phyloP scores from a whole-genome alignment of 2,329 filamentous ascomycete species.

The Cercospora zeae-maydis region DNA sequence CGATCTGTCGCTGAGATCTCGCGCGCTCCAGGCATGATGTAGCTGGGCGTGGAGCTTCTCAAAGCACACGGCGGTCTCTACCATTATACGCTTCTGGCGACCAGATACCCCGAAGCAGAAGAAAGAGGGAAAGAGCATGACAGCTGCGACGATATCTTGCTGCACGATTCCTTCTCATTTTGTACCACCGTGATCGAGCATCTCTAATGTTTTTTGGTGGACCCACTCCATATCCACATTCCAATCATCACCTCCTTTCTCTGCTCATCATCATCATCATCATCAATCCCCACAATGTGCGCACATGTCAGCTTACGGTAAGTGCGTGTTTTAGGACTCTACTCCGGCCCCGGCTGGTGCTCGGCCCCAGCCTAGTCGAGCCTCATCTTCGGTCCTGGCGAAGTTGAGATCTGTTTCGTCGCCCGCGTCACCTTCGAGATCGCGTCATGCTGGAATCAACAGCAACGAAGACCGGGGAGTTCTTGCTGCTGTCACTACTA shows the following conservation, averaged over 20 bases:
- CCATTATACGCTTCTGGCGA: neutral
- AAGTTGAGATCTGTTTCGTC: slow-evolving; percentile 11
- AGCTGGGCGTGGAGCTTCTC: slow-evolving; percentile 13
- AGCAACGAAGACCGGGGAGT: neutral
- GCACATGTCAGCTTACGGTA: slow-evolving; percentile 31
- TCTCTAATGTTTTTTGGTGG: neutral
- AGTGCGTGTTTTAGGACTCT: slow-evolving; percentile 14
- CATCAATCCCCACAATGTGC: neutral
- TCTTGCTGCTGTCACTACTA: neutral
- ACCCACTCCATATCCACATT: slow-evolving; percentile 3
- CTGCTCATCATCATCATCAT: neutral
- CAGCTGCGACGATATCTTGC: neutral
- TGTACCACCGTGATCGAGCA: neutral
- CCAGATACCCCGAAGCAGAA: neutral
- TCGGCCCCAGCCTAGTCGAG: neutral
- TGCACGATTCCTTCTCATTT: neutral
- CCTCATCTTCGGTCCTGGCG: neutral
- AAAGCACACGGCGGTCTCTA: neutral
- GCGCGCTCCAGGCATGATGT: slow-evolving; percentile 16
- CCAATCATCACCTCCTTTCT: slow-evolving; percentile 1
- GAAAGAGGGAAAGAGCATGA: neutral
- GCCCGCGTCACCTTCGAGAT: neutral
- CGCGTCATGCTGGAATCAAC: neutral
- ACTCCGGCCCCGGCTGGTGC: neutral
- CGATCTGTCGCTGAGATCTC: slow-evolving; percentile 20